phyloP scores from a whole-genome alignment of 148 eudicot species.

The Drosera capensis region DNA sequence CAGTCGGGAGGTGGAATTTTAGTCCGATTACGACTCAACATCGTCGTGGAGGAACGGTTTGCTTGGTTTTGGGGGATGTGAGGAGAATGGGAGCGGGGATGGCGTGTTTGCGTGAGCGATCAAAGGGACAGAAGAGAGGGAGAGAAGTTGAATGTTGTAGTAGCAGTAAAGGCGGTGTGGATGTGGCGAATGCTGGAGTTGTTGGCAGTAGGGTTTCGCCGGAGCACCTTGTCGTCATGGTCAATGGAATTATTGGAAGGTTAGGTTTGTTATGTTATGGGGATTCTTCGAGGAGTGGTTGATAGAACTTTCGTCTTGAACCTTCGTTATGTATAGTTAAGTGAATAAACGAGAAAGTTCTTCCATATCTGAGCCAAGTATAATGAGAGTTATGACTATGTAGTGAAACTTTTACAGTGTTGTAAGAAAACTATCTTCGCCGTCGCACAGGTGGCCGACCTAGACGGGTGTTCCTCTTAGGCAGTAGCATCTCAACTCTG shows the following conservation, averaged over 20 bases:
- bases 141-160: conserved; percentile 21
- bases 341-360: too few species aligned
- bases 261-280: conserved; percentile 3
- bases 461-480: too few species aligned
- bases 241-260: conserved; percentile 86
- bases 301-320: not conserved
- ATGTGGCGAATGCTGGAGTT: conserved; percentile 30
- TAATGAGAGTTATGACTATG: too few species aligned
- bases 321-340: too few species aligned
- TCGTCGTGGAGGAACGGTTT: not conserved
- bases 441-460: too few species aligned
- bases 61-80: conserved; percentile 20
- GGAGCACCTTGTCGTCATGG: conserved; percentile 75
- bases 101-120: conserved; percentile 29
- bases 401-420: too few species aligned
- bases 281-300: not conserved
- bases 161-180: conserved; percentile 35
- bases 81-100: conserved; percentile 29
- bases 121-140: conserved; percentile 19
- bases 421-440: too few species aligned
- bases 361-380: too few species aligned
- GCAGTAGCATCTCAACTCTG: too few species aligned
- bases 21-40: conserved; percentile 1
- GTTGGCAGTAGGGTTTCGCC: conserved; percentile 25
- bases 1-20: conserved; percentile 8